Base-by-base conservation (phyloP, 805 yeast genomes). In the Metschnikowia gelsemii region DNA sequence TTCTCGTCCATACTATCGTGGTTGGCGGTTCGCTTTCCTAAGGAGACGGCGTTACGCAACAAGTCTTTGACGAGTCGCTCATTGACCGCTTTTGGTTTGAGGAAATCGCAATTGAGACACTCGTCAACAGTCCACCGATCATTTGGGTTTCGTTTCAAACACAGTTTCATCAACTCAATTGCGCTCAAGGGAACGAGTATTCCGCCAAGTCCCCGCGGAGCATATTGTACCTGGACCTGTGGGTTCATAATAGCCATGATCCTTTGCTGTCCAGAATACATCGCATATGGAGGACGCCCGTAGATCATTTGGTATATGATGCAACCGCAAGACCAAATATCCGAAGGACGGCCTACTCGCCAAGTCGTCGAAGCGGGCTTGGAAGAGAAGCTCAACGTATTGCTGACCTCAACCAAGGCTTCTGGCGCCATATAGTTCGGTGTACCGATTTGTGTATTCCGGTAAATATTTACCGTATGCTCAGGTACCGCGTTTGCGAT, bases 351-450 rank as follows among this genome's bases (percentile, higher is more conserved):
- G 1, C 98, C 97, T 8, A 90, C 95, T 61, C 79, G 86, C 91
- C 83, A 66, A 26, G 78, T 64, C 6, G 45, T 42, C 2, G 47
- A 21, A 3, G 25, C 19, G 43, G 53, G 58, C 35, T 53, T 57
- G 5, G 58, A 43, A 5, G 45, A 14, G 12, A 40, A 18, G 16
- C 36, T 16, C 4, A 35, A 32, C 3, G 53, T 33, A 23, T 64
- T 68, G 38, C 61, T 70, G 21, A 66, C 78, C 61, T 84, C 95
- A 32, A 84, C 73, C 45, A 91, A 66, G 0, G 97, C 87, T 62
- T 91, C 99, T 0, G 99, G 99, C 0, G 99, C 96, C 98, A 91
- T 93, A 61, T 91, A 93, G 59, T 86, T 88, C 2, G 96, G 96
- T 0, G 99, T 91, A 4, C 99, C 99, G 38, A 89, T 84, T 59